Base-by-base conservation (phyloP, 225 moss, liverwort and hornwort species). In the Pleurozium schreberi region DNA sequence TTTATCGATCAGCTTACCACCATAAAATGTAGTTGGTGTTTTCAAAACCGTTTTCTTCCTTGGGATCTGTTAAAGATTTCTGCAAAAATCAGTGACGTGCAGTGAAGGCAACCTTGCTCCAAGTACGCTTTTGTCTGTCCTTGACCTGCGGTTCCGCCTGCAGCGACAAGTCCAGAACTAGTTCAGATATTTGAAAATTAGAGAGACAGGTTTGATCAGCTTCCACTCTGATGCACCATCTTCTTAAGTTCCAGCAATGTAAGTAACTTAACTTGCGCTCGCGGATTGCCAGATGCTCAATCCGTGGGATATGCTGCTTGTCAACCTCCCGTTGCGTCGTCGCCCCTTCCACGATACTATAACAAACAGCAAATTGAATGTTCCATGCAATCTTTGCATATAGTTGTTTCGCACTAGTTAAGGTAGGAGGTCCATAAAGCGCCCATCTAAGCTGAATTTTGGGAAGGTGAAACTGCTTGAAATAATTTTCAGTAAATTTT, bases 211-310 rank as follows among this genome's bases (percentile, higher is more conserved):
- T 28, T 84, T 21, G 53, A n/a, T 47, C 47, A 49, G 18, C 30
- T 55, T 26, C 53, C 55, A 67, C 30, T 31, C 50, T 27, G n/a
- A 49, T 23, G 43, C 8, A 1, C 36, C 69, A 45, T 38, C 45
- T 13, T 38, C 5, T 74, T 12, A 8, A 38, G 25, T 38, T 75
- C 2, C 9, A n/a, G n/a, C n/a, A n/a, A n/a, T 0, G 2, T 3
- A 7, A 76, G 5, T 5, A 34, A 18, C 33, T 53, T 23, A 38
- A 52, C 10, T n/a, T 58, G 30, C 13, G 19, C 40, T 20, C 1
- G 5, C 3, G 45, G 73, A 33, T 85, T 43, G 22, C 21, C 25
- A 34, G 45, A 64, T 53, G 76, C 88, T 65, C 7, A 55, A 84
- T 57, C 19, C 47, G 36, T 17, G 66, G 66, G 66, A 84, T 89